phyloP scores from a whole-genome alignment of 1,139 yeast species.

The Hemisphaericaspora xylofermentans region DNA sequence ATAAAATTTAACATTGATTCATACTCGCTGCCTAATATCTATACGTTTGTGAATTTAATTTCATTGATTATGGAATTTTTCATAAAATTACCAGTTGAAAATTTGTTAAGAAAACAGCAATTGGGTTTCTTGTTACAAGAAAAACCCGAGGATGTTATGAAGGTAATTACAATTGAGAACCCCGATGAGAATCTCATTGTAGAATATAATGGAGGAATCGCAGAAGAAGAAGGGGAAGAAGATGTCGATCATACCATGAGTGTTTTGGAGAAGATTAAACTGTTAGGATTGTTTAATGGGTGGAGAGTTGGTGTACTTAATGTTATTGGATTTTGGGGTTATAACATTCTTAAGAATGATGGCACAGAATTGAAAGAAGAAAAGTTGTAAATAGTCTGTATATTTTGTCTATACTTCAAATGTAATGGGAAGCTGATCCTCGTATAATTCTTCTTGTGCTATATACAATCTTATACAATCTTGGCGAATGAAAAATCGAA shows the following conservation, averaged over 20 bases:
- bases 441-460: no score
- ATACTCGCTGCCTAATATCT: slow-evolving; percentile 61
- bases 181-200: slow-evolving; percentile 53
- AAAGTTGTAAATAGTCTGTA: slow-evolving; percentile 18
- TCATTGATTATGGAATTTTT: slow-evolving; percentile 67
- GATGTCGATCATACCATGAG: slow-evolving; percentile 1
- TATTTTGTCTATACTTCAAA: no score
- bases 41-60: slow-evolving; percentile 51
- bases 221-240: slow-evolving; percentile 6
- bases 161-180: slow-evolving; percentile 40
- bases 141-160: slow-evolving; percentile 34
- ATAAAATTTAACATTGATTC: slow-evolving; percentile 68
- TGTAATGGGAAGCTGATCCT: no score
- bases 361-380: slow-evolving; percentile 47
- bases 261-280: slow-evolving; percentile 22
- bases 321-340: slow-evolving; percentile 81
- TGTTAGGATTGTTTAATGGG: slow-evolving; percentile 68
- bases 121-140: slow-evolving; percentile 55
- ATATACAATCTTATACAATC: no score
- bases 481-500: no score
- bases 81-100: slow-evolving; percentile 83
- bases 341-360: slow-evolving; percentile 58
- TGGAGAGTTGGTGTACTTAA: slow-evolving; percentile 88
- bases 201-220: slow-evolving; percentile 33
- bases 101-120: slow-evolving; percentile 81